phyloP scores from a whole-genome alignment of 1,139 yeast species.

The Nematodospora anomalae region DNA sequence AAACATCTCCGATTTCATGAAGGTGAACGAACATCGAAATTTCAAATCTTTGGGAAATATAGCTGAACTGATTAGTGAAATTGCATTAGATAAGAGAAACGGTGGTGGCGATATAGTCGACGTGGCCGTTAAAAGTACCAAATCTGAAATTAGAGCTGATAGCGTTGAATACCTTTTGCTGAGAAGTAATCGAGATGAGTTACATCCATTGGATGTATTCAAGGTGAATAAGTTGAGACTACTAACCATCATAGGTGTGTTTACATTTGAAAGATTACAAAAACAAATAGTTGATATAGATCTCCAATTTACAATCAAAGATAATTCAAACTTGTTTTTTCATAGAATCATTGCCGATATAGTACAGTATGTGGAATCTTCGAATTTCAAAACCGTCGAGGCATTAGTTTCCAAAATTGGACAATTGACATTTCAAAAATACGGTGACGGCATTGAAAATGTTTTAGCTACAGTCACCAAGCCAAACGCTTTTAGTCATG shows the following conservation, averaged over 20 bases:
- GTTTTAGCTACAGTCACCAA: conserved; percentile 69
- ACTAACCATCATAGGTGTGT: conserved; percentile 84
- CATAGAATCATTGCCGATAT: conserved; percentile 46
- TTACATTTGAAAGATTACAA: conserved; percentile 81
- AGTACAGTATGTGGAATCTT: conserved; percentile 60
- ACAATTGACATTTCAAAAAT: conserved; percentile 52
- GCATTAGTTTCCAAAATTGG: conserved; percentile 80
- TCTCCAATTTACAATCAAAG: conserved; percentile 44
- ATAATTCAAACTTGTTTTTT: conserved; percentile 33
- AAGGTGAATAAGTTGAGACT: conserved; percentile 54
- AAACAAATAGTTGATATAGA: conserved; percentile 71
- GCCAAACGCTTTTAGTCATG: conserved; percentile 83
- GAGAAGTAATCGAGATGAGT: conserved; percentile 21
- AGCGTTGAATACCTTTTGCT: conserved; percentile 40
- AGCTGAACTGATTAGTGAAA: conserved; percentile 53
- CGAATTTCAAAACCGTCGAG: conserved; percentile 89
- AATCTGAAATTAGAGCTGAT: conserved; percentile 59
- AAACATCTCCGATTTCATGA: conserved; percentile 55
- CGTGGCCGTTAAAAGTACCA: conserved; percentile 47
- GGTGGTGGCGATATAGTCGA: conserved; percentile 55
- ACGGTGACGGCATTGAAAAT: conserved; percentile 33
- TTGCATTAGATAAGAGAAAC: conserved; percentile 47
- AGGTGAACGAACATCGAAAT: conserved; percentile 41
- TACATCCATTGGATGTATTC: conserved; percentile 27
- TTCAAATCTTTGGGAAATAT: conserved; percentile 56